Base-by-base conservation (phyloP, 2,329 filamentous ascomycete species). In the Emergomyces africanus region DNA sequence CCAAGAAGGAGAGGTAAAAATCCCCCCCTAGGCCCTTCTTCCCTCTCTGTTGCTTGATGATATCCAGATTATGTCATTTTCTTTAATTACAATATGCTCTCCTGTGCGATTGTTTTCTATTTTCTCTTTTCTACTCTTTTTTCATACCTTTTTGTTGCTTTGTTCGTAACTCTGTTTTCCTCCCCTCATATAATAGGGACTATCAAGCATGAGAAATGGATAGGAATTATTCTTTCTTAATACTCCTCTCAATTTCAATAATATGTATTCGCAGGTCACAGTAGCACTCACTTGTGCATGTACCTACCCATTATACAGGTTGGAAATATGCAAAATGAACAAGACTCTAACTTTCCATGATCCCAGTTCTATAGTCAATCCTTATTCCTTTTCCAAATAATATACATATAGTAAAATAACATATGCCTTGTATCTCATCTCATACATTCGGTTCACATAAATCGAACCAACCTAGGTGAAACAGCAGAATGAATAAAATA, bases 61-160 rank as follows among this genome's bases (percentile, higher is more conserved):
- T 68, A 68, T 64, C 67, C 54, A 62, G 63, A 65, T 65, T 67
- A 67, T 67, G 63, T 67, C 64, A 8, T 30, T 54, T 20, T 33
- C 5, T 56, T 15, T 39, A 56, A 28, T 42, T 28, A 20, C 35
- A 37, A 9, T 37, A n/a, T 20, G 54, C 25, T 58, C 35, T 33
- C 3, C 15, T 42, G 18, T 12, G 37, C 23, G 41, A 30, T 51
- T 10, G 57, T 41, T n/a, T 49, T 53, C 12, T 35, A 5, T 33
- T 37, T 14, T 15, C 20, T 8, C 12, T 53, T n/a, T 53, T 20
- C 18, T 53, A 8, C 33, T 9, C 33, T 30, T 51, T n/a, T 12
- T 25, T 14, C 25, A 6, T 14, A 5, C n/a, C 15, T 35, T 51
- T 53, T 53, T 37, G 15, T 53, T 28, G 20, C n/a, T 9, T 23